Percentiles rank a stretch among this genome's conserved stretches.
These are phyloP conservation scores for Thyridium curvatum DNA, from an alignment of 2,329 filamentous ascomycete species.

Conservation along the genomic window DNA sequence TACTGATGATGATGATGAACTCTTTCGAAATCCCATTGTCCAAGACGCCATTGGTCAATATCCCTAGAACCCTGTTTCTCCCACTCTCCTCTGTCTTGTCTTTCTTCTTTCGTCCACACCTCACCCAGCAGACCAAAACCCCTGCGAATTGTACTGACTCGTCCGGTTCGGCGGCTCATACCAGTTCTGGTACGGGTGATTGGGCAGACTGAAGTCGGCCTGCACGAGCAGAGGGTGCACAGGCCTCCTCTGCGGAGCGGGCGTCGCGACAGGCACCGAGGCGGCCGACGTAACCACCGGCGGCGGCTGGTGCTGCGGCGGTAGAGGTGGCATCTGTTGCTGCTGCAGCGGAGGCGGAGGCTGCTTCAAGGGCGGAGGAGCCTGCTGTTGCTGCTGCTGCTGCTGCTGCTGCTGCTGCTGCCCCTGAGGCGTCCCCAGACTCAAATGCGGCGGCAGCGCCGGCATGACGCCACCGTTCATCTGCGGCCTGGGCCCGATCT, in stretches of 20 bases:
- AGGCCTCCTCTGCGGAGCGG: conserved; percentile 27
- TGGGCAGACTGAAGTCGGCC: conserved; percentile 70
- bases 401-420: conserved; percentile 2
- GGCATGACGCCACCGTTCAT: no score
- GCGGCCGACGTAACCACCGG: conserved; percentile 3
- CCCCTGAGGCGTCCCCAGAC: neutral
- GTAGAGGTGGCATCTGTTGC: conserved; percentile 8
- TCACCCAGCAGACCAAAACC: conserved; percentile 1
- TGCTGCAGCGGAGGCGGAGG: conserved; percentile 15
- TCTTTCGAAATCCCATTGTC: no score
- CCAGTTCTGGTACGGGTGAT: conserved; percentile 75
- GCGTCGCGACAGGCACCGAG: conserved; percentile 12
- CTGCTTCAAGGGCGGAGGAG: conserved; percentile 12
- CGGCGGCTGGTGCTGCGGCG: conserved; percentile 4
- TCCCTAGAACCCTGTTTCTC: no score
- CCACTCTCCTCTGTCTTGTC: no score
- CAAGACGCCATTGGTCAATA: no score
- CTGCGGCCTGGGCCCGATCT: neutral
- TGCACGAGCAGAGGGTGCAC: conserved; percentile 63
- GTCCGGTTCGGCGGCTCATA: conserved; percentile 63
- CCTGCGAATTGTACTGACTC: conserved; percentile 4
- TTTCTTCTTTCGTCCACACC: no score
- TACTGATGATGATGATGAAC: no score
- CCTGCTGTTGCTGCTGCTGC: conserved; percentile 5
- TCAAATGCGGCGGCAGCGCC: neutral